Conservation (phyloP, 106 monocot species). For the Posidonia australis region DNA sequence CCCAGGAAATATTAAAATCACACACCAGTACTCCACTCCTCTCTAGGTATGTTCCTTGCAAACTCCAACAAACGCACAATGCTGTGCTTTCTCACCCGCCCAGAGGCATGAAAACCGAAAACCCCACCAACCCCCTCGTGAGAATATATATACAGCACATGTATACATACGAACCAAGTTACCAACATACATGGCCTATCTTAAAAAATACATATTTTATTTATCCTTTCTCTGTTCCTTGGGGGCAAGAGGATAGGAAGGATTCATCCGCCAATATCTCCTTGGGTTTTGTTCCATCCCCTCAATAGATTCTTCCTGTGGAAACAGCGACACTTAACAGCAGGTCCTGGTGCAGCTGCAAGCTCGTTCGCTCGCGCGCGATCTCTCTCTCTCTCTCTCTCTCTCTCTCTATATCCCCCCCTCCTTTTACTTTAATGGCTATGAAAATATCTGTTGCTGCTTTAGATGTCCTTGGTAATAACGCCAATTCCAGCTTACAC, state of each 20-base stretch:
- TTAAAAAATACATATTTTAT: too few species aligned
- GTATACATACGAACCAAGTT: neutral
- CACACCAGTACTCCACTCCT: too few species aligned
- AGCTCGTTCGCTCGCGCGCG: neutral
- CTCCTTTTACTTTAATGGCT: neutral
- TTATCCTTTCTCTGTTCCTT: neutral
- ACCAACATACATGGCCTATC: neutral
- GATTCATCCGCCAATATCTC: neutral
- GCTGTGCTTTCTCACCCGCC: neutral
- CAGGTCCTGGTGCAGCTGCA: too few species aligned
- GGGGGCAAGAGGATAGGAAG: neutral
- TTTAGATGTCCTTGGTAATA: neutral
- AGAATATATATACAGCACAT: neutral
- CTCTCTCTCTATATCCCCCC: neutral
- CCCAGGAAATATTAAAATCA: constrained; percentile 11
- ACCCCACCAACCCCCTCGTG: neutral
- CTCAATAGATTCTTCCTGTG: constrained; percentile 4
- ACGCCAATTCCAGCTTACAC: too few species aligned
- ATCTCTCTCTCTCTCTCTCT: neutral
- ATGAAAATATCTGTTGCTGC: neutral
- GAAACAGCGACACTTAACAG: neutral
- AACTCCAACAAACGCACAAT: neutral
- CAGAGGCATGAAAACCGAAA: neutral
- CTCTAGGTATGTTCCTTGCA: too few species aligned
- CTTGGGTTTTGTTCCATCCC: constrained; percentile 11